phyloP scores from a whole-genome alignment of 23 red algal species.

The Agarophyton chilense region DNA sequence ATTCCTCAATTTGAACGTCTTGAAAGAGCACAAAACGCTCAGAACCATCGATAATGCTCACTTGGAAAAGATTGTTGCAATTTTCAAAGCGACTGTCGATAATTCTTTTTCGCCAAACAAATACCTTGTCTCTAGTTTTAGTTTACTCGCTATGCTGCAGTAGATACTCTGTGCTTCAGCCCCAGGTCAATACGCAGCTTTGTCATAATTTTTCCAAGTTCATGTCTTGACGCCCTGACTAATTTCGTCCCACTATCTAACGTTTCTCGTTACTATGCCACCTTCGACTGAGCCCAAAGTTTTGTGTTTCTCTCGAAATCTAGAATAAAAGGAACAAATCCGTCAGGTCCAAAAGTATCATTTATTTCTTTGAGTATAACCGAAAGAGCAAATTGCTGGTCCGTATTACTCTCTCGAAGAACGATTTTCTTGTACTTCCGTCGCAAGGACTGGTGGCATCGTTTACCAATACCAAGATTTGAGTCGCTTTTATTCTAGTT shows the following conservation, averaged over 20 bases:
- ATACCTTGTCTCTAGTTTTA: not conserved
- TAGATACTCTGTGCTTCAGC: not conserved
- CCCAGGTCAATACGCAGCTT: not conserved
- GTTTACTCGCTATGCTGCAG: not conserved
- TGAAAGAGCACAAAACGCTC: constrained; percentile 16
- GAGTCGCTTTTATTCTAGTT: constrained; percentile 29
- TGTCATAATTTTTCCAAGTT: constrained; percentile 13
- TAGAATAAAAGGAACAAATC: constrained; percentile 1
- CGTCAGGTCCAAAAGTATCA: constrained; percentile 23
- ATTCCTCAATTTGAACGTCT: not conserved
- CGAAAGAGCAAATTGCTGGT: not conserved
- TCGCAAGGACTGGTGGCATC: constrained; percentile 16
- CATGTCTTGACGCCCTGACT: not conserved
- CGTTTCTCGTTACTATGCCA: not conserved
- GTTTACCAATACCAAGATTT: not conserved
- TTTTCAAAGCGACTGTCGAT: constrained; percentile 6
- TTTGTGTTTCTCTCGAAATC: not conserved
- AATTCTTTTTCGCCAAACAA: constrained; percentile 13
- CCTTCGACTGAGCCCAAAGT: no score
- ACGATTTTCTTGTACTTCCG: not conserved
- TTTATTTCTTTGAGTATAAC: constrained; percentile 20
- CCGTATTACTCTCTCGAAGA: not conserved
- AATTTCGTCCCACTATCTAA: no score
- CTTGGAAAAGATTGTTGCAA: not conserved
- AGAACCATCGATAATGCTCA: not conserved